Evolutionary conservation across 371 early-diverging fungal species (phyloP).

Genomic region (Mortierella sp.): DNA sequence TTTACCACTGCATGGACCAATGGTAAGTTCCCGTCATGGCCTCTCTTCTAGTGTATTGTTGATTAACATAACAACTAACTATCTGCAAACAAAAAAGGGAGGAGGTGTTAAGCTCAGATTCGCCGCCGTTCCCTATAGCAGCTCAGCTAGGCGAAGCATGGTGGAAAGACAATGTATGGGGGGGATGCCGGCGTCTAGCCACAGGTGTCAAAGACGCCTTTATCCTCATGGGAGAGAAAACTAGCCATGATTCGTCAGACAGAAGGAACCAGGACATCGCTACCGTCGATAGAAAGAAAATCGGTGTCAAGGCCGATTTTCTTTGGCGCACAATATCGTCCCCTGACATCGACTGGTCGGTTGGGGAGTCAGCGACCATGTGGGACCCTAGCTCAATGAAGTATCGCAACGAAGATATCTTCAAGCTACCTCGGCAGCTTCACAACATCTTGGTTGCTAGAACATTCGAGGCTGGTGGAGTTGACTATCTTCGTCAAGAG

Average conservation of each 20-base stretch:
- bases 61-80: conserved; percentile 6
- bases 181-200: conserved; percentile 14
- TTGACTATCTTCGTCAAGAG: conserved; percentile 15
- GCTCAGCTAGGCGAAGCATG: conserved; percentile 12
- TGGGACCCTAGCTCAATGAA: conserved; percentile 7
- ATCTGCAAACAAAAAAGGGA: conserved; percentile 11
- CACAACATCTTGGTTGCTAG: conserved; percentile 18
- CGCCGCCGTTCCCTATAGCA: conserved; percentile 14
- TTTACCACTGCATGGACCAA: conserved; percentile 12
- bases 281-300: conserved; percentile 8
- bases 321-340: conserved; percentile 14
- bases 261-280: conserved; percentile 11
- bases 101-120: conserved; percentile 10
- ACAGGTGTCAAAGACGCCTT: conserved; percentile 11
- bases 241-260: conserved; percentile 11
- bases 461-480: conserved; percentile 12
- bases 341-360: conserved; percentile 8
- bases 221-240: conserved; percentile 13
- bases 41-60: conserved; percentile 4
- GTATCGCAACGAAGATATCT: conserved; percentile 9
- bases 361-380: conserved; percentile 10
- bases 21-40: conserved; percentile 6
- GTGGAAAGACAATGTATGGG: conserved; percentile 19
- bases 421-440: conserved; percentile 20
- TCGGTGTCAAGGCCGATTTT: conserved; percentile 8